These are phyloP conservation scores for Lyophyllum atratum DNA, from an alignment of 768 basidiomycete species.

Conservation along the genomic window DNA sequence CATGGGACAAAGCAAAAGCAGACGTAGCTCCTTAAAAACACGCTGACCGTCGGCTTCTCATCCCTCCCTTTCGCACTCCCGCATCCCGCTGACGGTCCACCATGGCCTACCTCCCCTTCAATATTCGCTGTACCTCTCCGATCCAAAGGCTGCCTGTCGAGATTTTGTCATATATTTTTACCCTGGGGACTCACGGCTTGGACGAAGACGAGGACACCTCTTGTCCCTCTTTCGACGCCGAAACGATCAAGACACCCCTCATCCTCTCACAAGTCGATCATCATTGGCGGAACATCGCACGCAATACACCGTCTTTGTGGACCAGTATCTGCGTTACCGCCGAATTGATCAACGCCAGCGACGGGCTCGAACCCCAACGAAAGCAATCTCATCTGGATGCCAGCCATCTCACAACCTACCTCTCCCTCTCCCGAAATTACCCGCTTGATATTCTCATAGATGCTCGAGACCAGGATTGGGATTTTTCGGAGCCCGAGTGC, in stretches of 20 bases:
- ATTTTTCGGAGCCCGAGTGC: slow-evolving; percentile 54
- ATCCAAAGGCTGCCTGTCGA: slow-evolving; percentile 54
- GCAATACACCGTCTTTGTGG: slow-evolving; percentile 54
- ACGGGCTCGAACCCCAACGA: slow-evolving; percentile 1
- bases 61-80: neutral
- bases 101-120: slow-evolving; percentile 8
- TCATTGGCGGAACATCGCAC: slow-evolving; percentile 54
- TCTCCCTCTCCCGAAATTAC: slow-evolving; percentile 47
- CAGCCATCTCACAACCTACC: slow-evolving; percentile 39
- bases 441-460: slow-evolving; percentile 60
- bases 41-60: neutral
- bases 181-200: slow-evolving; percentile 41
- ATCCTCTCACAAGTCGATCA: slow-evolving; percentile 48
- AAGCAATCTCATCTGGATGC: slow-evolving; percentile 29
- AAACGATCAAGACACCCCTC: slow-evolving; percentile 46
- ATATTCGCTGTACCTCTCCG: slow-evolving; percentile 15
- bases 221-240: slow-evolving; percentile 34
- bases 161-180: slow-evolving; percentile 58
- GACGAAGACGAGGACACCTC: slow-evolving; percentile 21
- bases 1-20: slow-evolving; percentile 32
- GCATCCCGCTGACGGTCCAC: neutral
- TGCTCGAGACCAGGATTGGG: slow-evolving; percentile 59
- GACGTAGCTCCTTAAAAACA: slow-evolving; percentile 30
- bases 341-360: slow-evolving; percentile 30
- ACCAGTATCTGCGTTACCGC: slow-evolving; percentile 52